Evolutionary conservation across 495 filamentous ascomycete species (phyloP), one percentile per base, ranked within the genome.

Genomic region (Symbiotaphrina buchneri): DNA sequence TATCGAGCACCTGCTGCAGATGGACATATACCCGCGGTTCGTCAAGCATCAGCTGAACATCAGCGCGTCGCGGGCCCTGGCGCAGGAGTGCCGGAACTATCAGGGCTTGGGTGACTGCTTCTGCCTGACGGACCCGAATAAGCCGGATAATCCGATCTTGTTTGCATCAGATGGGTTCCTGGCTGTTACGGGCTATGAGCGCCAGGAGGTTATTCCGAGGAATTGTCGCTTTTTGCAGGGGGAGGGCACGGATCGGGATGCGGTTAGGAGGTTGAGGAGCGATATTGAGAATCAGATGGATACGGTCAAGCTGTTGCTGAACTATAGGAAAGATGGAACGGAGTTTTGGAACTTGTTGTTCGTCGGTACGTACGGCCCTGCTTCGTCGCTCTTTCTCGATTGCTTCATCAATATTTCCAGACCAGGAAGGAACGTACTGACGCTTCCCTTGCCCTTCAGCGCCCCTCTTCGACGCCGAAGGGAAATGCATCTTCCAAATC

Each of bases 331-430:
- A 21, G 58, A 56, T 31, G 63, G 62, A 2, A 49, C 53, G 16
- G 57, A 61, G 0, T 68, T 62, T 34, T 68, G 61, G 63, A 67
- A 64, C 33, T 39, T 69, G 15, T 39, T 67, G 5, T 62, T 63
- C 32, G 41, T 59, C 18, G 42, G 46, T 48, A 32, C 27, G 45
- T 37, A 10, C 15, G 8, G 14, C 14, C 8, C 2, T 30, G 8
- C 1, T 8, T 14, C 28, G 10, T 15, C 8, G 2, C 28, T 18
- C 8, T 30, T 18, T 18, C 2, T 13, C 23, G 23, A 13, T 25
- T 26, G 24, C 24, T 26, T 26, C 24, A 13, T 6, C 29, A 6
- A 21, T 10, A 21, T 2, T 26, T 26, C 24, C n/a, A 13, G 28
- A 30, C 28, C 14, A 1, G 28, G 28, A 18, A 18, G 10, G 8